Evolutionary conservation across 2,329 filamentous ascomycete species (phyloP), one percentile per base, ranked within the genome.

Genomic region (Kalmusia sp.): DNA sequence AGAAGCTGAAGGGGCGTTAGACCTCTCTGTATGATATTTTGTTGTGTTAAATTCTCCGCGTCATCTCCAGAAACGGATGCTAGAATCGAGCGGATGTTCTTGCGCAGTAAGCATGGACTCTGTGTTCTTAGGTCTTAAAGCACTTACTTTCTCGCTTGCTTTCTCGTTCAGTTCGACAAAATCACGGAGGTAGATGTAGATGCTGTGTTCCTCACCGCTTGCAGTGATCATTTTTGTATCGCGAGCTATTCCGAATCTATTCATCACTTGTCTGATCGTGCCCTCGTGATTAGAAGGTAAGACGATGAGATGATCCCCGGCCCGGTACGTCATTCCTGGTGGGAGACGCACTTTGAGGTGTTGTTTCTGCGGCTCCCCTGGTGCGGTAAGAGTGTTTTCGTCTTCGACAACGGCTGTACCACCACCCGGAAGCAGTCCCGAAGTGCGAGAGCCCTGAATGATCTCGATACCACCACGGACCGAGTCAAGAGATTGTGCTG

Each of bases 271-370:
- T 6, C 41, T 34, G 9, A 61, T 53, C 34, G 31, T 58, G 12
- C 49, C 53, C 2, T 52, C 41, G 1, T 60, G 58, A 68, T 92
- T 92, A 25, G 89, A 73, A 0, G 90, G 89, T 1, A 91, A 77
- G 2, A 91, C 77, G 0, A 87, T 86, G 0, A 92, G 80, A 67
- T 93, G 92, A 67, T 93, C 90, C 12, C 89, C 90, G 1, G 86
- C 82, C 37, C 81, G 78, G 72, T 92, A 92, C 0, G 79, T 80
- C 76, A 84, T 67, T 3, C 61, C 68, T n/a, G 63, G 58, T 4
- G 76, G 76, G 17, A 67, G 55, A 21, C 57, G 33, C 21, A 67
- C 46, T 34, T 61, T 59, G 12, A 67, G 35, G 22, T 65, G 62
- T 9, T 52, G 51, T 35, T 65, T 65, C 24, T 57, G 48, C 0